Base-by-base conservation (phyloP, 2,329 filamentous ascomycete genomes). In the Pseudocercospora crystallina region DNA sequence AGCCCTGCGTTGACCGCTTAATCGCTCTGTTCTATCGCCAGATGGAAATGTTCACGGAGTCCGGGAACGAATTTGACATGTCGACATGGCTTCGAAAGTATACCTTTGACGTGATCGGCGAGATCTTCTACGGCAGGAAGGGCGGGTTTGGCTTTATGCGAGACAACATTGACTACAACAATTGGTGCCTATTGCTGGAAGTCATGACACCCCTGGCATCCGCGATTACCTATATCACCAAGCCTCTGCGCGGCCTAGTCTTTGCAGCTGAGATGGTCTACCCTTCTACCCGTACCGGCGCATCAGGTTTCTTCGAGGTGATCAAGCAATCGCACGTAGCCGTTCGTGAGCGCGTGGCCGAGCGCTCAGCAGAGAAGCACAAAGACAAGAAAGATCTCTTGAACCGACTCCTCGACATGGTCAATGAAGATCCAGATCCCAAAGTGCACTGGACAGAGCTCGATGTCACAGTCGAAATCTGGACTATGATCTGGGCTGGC, bases 141-240 rank as follows among this genome's bases (percentile, higher is more conserved):
- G 47, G 47, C 13, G 47, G 51, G 9, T 54, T 54, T 29, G 43
- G 42, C 4, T 47, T 50, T 26, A 38, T 50, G 15, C 32, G 47
- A 43, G 47, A 54, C 13, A 30, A 47, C 15, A 47, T 50, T 13
- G 51, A 54, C 35, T 50, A 54, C 47, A 54, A 50, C 34, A 46
- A 36, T 26, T 50, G 47, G 47, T 54, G 51, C 15, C 36, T 34
- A 9, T 41, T 45, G 11, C 33, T 50, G 34, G 47, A 43, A 35
- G 50, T 47, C 13, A 54, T 54, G 47, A 17, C 47, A 12, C 31
- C 47, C 14, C 29, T 45, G 2, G 42, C 45, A 26, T 43, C 45
- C 26, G 45, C 51, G 11, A 53, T 49, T 12, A 53, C 45, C 0
- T 49, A 49, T 14, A 46, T 53, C 13, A 12, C 51, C 11, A 40